Evolutionary conservation across 805 yeast genomes (phyloP), one percentile per base, ranked within the genome.

Genomic region (Jamesozyma lodderae): DNA sequence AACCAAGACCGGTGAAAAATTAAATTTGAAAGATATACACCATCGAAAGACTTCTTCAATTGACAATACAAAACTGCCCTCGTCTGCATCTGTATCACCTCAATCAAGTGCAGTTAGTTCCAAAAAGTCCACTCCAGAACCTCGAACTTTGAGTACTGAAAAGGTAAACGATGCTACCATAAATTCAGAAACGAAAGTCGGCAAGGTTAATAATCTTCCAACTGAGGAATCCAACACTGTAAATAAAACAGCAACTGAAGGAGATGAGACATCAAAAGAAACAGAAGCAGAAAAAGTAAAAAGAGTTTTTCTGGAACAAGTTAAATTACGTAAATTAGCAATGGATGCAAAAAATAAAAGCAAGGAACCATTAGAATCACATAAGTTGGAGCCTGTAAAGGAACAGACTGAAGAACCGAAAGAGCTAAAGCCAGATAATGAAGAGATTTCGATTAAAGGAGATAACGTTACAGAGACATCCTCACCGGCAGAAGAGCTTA

Each of bases 261-360:
- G 8, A n/a, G n/a, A n/a, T n/a, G n/a, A n/a, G n/a, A n/a, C n/a
- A 31, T 44, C 22, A 19, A 34, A 40, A 27, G 41, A 45, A 6
- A 39, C 55, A 4, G 48, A 51, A 24, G 58, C 59, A 19, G 61
- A 55, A 33, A 48, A 42, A 35, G 51, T 49, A n/a, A 57, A 43
- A 32, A 55, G 52, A 41, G 48, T 46, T n/a, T 57, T 59, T 32
- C 42, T 55, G 32, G 62, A 59, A 43, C 62, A 57, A 41, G 57
- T 54, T 18, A 52, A 53, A 40, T 42, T 49, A 32, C 55, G 62
- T 37, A 57, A 59, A 37, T 49, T 43, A n/a, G 53, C 52, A 33
- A 41, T 53, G 35, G 62, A 57, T 34, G 41, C 53, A 48, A 42
- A 59, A 53, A 40, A 38, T 38, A 18, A 38, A 21, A 42, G 43